These are phyloP conservation scores for Amauroascus niger DNA, from an alignment of 2,329 filamentous ascomycete species.

Conservation along the genomic window DNA sequence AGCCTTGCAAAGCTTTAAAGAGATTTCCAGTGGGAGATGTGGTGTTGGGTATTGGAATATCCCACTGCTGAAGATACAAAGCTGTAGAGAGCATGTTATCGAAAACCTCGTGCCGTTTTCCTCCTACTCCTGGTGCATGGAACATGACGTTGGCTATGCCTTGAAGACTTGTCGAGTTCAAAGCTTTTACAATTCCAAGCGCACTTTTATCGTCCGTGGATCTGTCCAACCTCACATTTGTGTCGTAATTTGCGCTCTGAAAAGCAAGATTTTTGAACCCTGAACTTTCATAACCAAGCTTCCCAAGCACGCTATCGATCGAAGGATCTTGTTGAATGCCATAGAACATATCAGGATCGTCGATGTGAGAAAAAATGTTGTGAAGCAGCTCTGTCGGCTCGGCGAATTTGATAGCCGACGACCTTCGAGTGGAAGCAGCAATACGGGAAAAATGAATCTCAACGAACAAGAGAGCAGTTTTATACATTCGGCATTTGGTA, in stretches of 20 bases:
- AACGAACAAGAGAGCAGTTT: slow-evolving; percentile 71
- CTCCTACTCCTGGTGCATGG: slow-evolving; percentile 49
- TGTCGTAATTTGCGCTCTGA: slow-evolving; percentile 82
- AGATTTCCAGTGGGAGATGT: slow-evolving; percentile 57
- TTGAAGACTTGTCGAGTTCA: slow-evolving; percentile 72
- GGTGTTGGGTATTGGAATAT: slow-evolving; percentile 62
- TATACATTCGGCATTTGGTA: slow-evolving; percentile 70
- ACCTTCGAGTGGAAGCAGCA: slow-evolving; percentile 53
- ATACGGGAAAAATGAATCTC: slow-evolving; percentile 59
- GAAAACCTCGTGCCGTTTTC: slow-evolving; percentile 42
- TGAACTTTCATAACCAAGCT: slow-evolving; percentile 81
- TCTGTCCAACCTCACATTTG: slow-evolving; percentile 58
- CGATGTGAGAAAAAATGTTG: slow-evolving; percentile 78
- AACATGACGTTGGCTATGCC: slow-evolving; percentile 76
- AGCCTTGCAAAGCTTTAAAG: slow-evolving; percentile 70
- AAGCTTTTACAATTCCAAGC: slow-evolving; percentile 61
- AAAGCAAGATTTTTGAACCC: slow-evolving; percentile 82
- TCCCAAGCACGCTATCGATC: slow-evolving; percentile 65
- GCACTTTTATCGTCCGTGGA: slow-evolving; percentile 50
- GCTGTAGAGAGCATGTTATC: slow-evolving; percentile 71
- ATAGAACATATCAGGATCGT: slow-evolving; percentile 94
- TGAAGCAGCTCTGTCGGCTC: slow-evolving; percentile 62
- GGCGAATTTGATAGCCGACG: slow-evolving; percentile 47
- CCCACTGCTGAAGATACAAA: slow-evolving; percentile 80
- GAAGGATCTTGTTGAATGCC: slow-evolving; percentile 72